Evolutionary conservation across 129 eudicot species (phyloP), one percentile per base, ranked within the genome.

Genomic region (Dittrichia graveolens): DNA sequence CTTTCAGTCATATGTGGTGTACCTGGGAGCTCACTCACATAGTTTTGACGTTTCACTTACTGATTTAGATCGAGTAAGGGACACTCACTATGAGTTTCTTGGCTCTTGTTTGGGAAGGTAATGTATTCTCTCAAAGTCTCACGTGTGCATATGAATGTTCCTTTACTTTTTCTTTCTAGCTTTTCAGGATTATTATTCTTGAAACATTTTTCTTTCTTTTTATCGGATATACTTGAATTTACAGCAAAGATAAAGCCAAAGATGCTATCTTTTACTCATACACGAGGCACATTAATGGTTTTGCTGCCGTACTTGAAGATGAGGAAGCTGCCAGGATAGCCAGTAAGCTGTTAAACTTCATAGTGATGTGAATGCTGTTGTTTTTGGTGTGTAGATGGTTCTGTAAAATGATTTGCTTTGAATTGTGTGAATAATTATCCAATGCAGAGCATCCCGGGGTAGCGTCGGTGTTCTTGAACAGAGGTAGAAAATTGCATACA

Each of bases 1-100:
- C 24, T 66, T 72, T 44, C 59, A 85, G 91, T 85, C 91, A 16
- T 93, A 89, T 84, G 92, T 93, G 24, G 95, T 93, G 48, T 89
- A 93, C 78, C 65, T 93, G 81, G 98, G 98, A 65, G 87, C 83
- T 73, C 96, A 93, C 82, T 93, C 92, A 46, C 96, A 89, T 84
- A 72, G 76, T 24, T 37, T 11, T 44, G 77, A 69, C 31, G 69
- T 75, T 73, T 69, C 85, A 65, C 62, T 79, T 5, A 56, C 6
- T 76, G 96, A 92, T 80, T 83, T 77, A 16, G 69, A 85, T 65
- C 75, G 68, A 39, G 96, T 89, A 8, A 87, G 77, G 15, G 84
- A 93, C 57, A 56, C 83, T 37, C 96, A 93, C 82, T 78, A 83
- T 79, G 83, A 87, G 34, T 84, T 93, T 65, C 95, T 92, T 80